Percentiles rank a stretch among this genome's conserved stretches.
phyloP scores from a whole-genome alignment of 345 rosid species.

The Abelmoschus esculentus region DNA sequence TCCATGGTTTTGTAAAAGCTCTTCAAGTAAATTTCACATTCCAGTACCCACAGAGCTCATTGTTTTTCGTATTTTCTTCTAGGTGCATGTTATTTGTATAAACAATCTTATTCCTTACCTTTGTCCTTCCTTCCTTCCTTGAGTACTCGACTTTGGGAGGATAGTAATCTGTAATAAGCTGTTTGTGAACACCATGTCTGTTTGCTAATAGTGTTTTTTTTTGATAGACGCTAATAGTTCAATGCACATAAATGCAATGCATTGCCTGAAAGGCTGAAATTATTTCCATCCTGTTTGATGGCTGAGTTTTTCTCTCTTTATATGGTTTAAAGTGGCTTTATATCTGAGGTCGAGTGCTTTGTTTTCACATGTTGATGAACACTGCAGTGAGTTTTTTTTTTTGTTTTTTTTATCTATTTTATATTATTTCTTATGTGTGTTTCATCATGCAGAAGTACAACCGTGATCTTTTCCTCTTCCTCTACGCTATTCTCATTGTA shows the following conservation, averaged over 20 bases:
- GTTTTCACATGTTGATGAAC: background rate
- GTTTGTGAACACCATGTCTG: background rate
- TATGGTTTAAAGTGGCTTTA: background rate
- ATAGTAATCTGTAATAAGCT: background rate
- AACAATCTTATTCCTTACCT: background rate
- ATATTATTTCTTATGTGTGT: conserved; percentile 9
- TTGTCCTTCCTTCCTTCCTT: background rate
- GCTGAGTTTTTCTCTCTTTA: background rate
- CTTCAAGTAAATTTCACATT: background rate
- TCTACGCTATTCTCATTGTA: conserved; percentile 72
- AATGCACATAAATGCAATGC: background rate
- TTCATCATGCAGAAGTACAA: conserved; percentile 66
- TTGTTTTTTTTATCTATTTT: background rate
- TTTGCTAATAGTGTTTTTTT: background rate
- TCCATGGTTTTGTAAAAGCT: background rate
- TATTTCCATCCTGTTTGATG: background rate
- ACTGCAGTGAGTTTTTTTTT: background rate
- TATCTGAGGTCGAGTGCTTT: background rate
- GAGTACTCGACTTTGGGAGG: background rate
- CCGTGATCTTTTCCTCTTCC: conserved; percentile 89
- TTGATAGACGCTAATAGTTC: background rate
- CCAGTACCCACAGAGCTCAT: background rate
- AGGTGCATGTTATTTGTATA: background rate
- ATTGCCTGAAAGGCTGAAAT: background rate
- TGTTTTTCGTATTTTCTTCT: background rate